Evolutionary conservation across 352 stramenopile genomes (phyloP).

Genomic region (Phytopythium cucurbitacearum): DNA sequence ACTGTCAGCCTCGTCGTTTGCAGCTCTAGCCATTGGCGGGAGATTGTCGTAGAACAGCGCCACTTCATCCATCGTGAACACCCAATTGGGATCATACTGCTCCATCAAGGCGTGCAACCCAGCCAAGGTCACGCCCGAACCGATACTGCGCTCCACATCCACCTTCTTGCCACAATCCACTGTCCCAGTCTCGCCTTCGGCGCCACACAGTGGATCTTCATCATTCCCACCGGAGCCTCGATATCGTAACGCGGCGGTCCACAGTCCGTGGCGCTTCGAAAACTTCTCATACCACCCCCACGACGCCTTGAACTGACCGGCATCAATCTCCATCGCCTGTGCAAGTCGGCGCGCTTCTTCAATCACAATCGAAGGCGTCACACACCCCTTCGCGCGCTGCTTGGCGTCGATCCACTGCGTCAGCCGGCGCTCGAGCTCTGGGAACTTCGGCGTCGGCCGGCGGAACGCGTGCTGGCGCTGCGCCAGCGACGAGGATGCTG

Average conservation of each 20-base stretch:
- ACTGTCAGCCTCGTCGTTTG: not conserved
- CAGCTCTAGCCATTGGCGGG: not conserved
- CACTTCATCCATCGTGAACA: constrained; percentile 27
- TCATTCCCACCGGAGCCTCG: no score
- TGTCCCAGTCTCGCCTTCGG: not conserved
- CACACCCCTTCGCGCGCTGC: constrained; percentile 9
- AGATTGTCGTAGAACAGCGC: constrained; percentile 22
- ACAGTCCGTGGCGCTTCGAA: constrained; percentile 21
- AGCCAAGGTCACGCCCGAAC: constrained; percentile 5
- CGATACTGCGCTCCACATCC: not conserved
- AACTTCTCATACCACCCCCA: constrained; percentile 43
- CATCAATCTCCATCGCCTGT: constrained; percentile 10
- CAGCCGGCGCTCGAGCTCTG: constrained; percentile 19
- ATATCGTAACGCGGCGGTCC: constrained; percentile 7
- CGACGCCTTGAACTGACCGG: constrained; percentile 23
- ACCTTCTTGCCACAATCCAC: not conserved
- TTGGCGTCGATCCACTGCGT: constrained; percentile 18
- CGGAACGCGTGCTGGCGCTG: constrained; percentile 8
- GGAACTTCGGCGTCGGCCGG: constrained; percentile 13
- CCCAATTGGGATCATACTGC: constrained; percentile 20
- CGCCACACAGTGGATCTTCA: not conserved
- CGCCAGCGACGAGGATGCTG: constrained; percentile 6
- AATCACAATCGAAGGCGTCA: constrained; percentile 24
- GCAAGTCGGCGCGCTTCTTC: constrained; percentile 24
- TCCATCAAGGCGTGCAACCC: constrained; percentile 18